phyloP scores from a whole-genome alignment of 2,329 filamentous ascomycete species.

The Tolypocladium nubicola region DNA sequence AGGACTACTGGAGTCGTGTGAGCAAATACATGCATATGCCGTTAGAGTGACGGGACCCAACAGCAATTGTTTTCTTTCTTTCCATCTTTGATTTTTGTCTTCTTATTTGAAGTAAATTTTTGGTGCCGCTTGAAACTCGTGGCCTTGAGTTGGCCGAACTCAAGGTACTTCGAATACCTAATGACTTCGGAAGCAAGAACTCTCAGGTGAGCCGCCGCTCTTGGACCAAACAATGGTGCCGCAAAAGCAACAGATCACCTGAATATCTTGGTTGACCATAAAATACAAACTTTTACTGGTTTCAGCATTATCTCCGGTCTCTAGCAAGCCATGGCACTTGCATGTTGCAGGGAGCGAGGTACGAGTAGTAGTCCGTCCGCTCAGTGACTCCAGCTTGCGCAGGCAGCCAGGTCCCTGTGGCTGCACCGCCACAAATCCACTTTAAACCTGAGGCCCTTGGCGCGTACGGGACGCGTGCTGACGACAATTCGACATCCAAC shows the following conservation, averaged over 20 bases:
- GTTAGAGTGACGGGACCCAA: neutral
- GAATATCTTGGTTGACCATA: neutral
- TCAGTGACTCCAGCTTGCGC: no score
- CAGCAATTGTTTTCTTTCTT: neutral
- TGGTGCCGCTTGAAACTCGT: neutral
- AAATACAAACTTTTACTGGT: neutral
- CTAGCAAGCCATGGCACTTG: neutral
- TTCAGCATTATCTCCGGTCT: neutral
- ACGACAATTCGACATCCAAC: neutral
- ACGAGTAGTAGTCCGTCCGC: no score
- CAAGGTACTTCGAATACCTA: no score
- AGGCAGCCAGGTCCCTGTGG: no score
- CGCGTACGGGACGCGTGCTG: conserved; percentile 1
- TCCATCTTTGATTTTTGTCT: no score
- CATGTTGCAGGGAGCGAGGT: neutral
- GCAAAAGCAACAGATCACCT: neutral
- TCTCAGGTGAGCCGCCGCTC: neutral
- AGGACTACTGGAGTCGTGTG: neutral
- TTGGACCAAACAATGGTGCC: neutral
- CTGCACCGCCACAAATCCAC: conserved; percentile 6
- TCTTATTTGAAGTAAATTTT: no score
- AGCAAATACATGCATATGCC: neutral
- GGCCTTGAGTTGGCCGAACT: neutral
- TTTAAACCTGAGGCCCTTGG: neutral
- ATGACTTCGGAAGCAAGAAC: no score